A percentile compares a stretch with the other conserved stretches of the same genome.
These are phyloP conservation scores for Sordaria brevicollis DNA, from an alignment of 495 filamentous ascomycete species.

Conservation along the genomic window DNA sequence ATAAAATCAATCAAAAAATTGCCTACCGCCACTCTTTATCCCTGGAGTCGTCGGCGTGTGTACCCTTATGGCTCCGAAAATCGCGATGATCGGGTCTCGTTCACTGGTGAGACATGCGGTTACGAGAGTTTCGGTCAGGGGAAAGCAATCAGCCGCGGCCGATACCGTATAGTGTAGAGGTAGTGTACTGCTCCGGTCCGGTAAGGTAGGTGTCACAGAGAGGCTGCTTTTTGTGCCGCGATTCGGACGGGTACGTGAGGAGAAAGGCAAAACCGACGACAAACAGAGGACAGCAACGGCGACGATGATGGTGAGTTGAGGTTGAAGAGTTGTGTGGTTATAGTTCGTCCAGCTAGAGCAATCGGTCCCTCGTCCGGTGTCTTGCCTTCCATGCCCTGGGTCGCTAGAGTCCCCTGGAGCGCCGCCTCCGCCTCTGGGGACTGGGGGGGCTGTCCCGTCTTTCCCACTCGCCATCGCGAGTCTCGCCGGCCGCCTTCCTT, in stretches of 20 bases:
- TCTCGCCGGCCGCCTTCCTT: slow-evolving; percentile 8
- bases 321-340: neutral
- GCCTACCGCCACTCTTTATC: neutral
- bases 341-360: neutral
- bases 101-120: slow-evolving; percentile 3
- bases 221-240: neutral
- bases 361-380: neutral
- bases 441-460: neutral
- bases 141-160: neutral
- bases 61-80: slow-evolving; percentile 2
- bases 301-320: neutral
- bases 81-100: neutral
- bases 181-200: neutral
- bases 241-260: neutral
- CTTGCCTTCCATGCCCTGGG: neutral
- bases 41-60: neutral
- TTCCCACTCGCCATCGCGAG: neutral
- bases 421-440: neutral
- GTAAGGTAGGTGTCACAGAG: neutral
- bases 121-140: neutral
- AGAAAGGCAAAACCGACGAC: neutral
- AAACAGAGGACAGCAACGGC: neutral
- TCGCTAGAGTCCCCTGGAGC: neutral
- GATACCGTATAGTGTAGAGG: neutral
- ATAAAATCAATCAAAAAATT: neutral